These are phyloP conservation scores for Leccinum longicurvipes DNA, from an alignment of 768 basidiomycete genomes.

Conservation along the genomic window DNA sequence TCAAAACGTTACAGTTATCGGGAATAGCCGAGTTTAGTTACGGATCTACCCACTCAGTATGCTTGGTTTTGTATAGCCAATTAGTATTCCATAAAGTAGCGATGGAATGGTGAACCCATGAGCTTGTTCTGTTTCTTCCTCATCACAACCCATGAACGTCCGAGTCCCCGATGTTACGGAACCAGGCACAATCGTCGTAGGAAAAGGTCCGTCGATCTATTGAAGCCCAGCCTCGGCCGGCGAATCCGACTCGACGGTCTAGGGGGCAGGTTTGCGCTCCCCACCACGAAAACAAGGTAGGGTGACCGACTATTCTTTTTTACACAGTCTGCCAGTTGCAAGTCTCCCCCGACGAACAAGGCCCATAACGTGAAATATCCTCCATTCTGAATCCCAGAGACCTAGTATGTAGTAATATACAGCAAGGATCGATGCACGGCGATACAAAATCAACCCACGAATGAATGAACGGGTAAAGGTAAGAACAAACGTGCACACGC, in stretches of 20 bases:
- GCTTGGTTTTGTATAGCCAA: no score
- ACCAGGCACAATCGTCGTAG: background rate
- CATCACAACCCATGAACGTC: no score
- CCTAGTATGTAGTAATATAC: background rate
- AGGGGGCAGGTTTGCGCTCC: background rate
- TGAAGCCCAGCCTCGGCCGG: background rate
- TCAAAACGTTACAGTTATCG: conserved; percentile 17
- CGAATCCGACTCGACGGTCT: background rate
- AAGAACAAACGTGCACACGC: background rate
- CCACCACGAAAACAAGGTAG: no score
- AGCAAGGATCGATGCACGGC: background rate
- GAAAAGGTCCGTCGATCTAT: background rate
- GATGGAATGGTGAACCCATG: background rate
- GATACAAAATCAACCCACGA: background rate
- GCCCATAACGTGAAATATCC: background rate
- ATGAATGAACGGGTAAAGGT: background rate
- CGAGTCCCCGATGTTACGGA: background rate
- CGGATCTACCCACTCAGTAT: no score
- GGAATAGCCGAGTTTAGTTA: background rate
- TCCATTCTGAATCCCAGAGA: background rate
- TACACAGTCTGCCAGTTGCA: background rate
- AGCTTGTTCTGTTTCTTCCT: background rate
- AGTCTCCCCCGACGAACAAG: background rate
- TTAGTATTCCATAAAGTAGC: background rate
- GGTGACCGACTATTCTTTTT: no score